Base-by-base conservation (phyloP, 1,284 basidiomycete genomes). In the Ceratobasidium papillatum region DNA sequence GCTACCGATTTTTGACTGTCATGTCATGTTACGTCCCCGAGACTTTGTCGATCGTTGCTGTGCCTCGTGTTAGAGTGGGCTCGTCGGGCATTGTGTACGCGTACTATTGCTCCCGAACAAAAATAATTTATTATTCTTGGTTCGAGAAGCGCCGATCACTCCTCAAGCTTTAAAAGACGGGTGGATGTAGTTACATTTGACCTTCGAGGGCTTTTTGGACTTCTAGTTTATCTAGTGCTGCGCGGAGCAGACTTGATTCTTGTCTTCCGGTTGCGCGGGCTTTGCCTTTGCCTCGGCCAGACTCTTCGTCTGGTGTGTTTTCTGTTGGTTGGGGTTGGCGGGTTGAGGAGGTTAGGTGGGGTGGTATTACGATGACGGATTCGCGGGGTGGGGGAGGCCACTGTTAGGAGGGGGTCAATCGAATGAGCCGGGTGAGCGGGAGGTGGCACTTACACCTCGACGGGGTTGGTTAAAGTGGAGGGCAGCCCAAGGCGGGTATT, bases 401-500 rank as follows among this genome's bases (percentile, higher is more conserved):
- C 91, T 92, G 30, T 11, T 77, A 8, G 68, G 34, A 66, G n/a
- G 14, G 25, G 17, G 54, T 58, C 14, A 58, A n/a, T 19, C 2
- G 3, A 32, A 4, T 34, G 7, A 32, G 17, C 14, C 4, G 17
- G 49, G 61, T 32, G 34, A 34, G 25, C 75, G 58, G 38, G 27
- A 62, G 19, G 66, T 41, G 47, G 64, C n/a, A 86, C 90, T 65
- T 82, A 93, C 92, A 22, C 89, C 90, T 74, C 92, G 88, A 79
- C 88, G 86, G 2, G 92, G 92, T 79, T 94, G 92, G 76, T 91
- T 92, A 80, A 93, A 93, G 79, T 93, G 92, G 27, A 93, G 82
- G 9, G 92, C 91, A 0, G 92, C 91, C 92, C 92, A 94, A 3
- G 92, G 91, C 1, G 92, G 92, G 78, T 91, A 92, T 69, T 93